Base-by-base conservation (phyloP, 2,329 filamentous ascomycete genomes). In the Xylogone sp. region DNA sequence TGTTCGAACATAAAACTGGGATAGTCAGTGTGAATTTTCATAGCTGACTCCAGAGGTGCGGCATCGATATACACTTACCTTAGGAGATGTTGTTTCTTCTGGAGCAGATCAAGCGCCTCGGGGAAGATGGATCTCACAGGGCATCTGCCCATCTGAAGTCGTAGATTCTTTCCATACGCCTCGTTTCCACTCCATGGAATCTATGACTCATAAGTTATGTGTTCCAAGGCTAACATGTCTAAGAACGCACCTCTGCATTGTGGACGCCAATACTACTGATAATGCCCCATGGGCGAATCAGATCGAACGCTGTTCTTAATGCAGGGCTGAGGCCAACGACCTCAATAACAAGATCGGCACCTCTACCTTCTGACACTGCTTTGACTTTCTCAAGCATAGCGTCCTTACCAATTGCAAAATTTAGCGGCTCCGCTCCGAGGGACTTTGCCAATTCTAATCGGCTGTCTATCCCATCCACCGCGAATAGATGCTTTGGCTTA, bases 291-390 rank as follows among this genome's bases (percentile, higher is more conserved):
- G 86, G 84, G 48, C 87, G 76, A 50, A 90, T 67, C 24, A 89
- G 66, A 18, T 89, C 84, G 67, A 83, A 90, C 0, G 81, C 86
- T 42, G 83, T 87, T 60, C 76, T 78, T 62, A 90, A 68, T 2
- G 86, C 87, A 13, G 83, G 78, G 52, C 81, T 84, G 53, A 84
- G 68, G 0, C 86, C 87, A 24, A 90, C 87, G 8, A 88, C 84
- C 68, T 90, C 87, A 57, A 96, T 83, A 3, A 92, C 84, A 29
- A 90, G 83, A 69, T 96, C 91, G n/a, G 90, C 90, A 5, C 91
- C 90, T 27, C 91, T 78, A 9, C 90, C 90, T 16, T 86, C 78
- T 0, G 88, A 92, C 49, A 84, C 79, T 59, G 87, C 85, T 64
- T 82, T 82, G 53, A 95, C 83, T 46, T 85, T 79, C 59, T 78